These are phyloP conservation scores for Ananas comosus DNA, from an alignment of 176 grass and related monocot species.

Conservation along the genomic window DNA sequence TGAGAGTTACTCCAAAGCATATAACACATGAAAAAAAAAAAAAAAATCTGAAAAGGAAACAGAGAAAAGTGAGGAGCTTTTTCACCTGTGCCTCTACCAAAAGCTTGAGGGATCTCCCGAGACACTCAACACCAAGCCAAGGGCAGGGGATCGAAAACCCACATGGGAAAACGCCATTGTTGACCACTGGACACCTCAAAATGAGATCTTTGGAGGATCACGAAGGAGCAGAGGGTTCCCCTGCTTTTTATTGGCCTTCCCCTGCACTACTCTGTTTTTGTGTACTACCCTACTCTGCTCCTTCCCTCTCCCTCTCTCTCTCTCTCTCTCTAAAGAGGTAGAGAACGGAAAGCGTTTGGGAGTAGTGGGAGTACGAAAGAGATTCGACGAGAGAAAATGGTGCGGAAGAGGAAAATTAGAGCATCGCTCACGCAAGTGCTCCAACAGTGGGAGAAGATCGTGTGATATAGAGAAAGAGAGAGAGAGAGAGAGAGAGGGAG, in stretches of 20 bases:
- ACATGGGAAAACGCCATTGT: not conserved
- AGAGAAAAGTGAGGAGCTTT: too few relatives aligned
- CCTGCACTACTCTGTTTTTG: not conserved
- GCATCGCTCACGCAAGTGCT: conserved; percentile 17
- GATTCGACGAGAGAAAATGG: conserved; percentile 13
- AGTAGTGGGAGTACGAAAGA: not conserved
- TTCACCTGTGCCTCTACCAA: not conserved
- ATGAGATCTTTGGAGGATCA: not conserved
- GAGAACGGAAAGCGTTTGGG: conserved; percentile 10
- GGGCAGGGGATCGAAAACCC: not conserved
- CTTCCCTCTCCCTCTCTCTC: not conserved
- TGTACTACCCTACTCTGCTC: not conserved
- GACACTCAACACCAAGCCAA: not conserved
- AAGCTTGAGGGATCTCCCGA: not conserved
- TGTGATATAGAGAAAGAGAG: not conserved
- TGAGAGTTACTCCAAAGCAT: not conserved
- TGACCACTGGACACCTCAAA: not conserved
- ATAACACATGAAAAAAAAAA: not conserved
- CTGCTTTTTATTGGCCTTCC: not conserved
- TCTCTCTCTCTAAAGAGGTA: too few relatives aligned
- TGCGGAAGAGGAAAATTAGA: conserved; percentile 8
- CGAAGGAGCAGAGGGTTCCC: not conserved
- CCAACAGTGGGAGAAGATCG: conserved; percentile 11
- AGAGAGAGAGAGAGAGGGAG: not conserved
- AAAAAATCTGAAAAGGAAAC: too few relatives aligned